Conservation (phyloP, 2,329 filamentous ascomycete species). For the Hypoxylon sp. region DNA sequence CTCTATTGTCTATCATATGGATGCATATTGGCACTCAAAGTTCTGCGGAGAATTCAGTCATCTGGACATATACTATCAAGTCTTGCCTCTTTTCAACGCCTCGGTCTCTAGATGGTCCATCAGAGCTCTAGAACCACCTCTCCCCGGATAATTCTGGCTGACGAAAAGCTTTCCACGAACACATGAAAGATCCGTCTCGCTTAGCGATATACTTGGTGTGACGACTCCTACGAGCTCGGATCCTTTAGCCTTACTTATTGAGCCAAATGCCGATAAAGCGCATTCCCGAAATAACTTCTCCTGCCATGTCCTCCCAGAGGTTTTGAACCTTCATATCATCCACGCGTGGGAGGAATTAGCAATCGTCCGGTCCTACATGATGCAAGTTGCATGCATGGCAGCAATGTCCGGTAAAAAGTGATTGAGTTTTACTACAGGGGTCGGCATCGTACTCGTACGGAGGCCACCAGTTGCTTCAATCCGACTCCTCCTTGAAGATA, state of each 20-base stretch:
- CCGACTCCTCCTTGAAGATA: neutral
- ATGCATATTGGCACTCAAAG: neutral
- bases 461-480: neutral
- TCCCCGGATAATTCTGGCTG: slow-evolving; percentile 63
- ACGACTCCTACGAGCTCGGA: slow-evolving; percentile 62
- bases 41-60: too few relatives aligned
- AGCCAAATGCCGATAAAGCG: slow-evolving; percentile 68
- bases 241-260: slow-evolving; percentile 56
- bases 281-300: slow-evolving; percentile 49
- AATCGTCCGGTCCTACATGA: slow-evolving; percentile 7
- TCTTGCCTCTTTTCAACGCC: slow-evolving; percentile 63
- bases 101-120: slow-evolving; percentile 68
- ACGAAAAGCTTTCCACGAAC: slow-evolving; percentile 71
- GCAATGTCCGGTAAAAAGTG: slow-evolving; percentile 6
- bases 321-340: neutral
- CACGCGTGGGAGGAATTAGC: slow-evolving; percentile 1
- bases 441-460: neutral
- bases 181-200: slow-evolving; percentile 70
- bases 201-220: slow-evolving; percentile 64
- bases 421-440: slow-evolving; percentile 1
- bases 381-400: slow-evolving; percentile 10
- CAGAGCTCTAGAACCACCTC: slow-evolving; percentile 65
- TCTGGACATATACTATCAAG: slow-evolving; percentile 65
- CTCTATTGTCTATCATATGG: slow-evolving; percentile 65
- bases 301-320: neutral